Base-by-base conservation (phyloP, 2,329 filamentous ascomycete species). In the Ophiobolus disseminans region DNA sequence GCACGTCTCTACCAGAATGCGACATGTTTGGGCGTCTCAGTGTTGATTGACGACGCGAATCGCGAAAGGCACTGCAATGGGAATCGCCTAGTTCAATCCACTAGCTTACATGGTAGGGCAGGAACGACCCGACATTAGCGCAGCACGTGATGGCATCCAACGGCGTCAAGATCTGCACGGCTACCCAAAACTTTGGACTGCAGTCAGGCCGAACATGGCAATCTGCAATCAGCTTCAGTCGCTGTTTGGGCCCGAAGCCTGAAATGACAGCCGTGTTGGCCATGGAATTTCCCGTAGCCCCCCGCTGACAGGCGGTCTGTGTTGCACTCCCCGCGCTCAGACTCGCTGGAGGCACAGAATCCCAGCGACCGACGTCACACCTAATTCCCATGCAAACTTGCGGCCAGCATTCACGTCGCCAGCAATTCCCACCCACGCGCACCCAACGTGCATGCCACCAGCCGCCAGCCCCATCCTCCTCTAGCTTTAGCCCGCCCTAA, bases 11-110 rank as follows among this genome's bases (percentile, higher is more conserved):
- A 14, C 68, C 66, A 7, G 63, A 60, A 35, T 65, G 64, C 8
- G 72, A 73, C 66, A 74, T 74, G 53, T 13, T 58, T 45, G 38
- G 45, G 49, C 53, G 51, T 53, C 38, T 10, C 16, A 7, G 39
- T 46, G 42, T 38, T 44, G 50, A 14, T 9, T 39, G 38, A 50
- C 41, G 46, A 48, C 37, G 38, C 21, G 53, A 32, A 11, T 14
- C 13, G 30, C 30, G 30, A n/a, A n/a, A n/a, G n/a, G n/a, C 30
- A 14, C 30, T 32, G 30, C 30, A 14, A 32, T 32, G 30, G 30
- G 13, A 14, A n/a, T n/a, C n/a, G n/a, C n/a, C n/a, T n/a, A n/a
- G n/a, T 42, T 43, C 44, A 34, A 40, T 21, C 20, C 25, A 25
- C 14, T 32, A 32, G 30, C 30, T 7, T 7, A 14, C 9, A 32